A percentile compares a stretch with the other conserved stretches of the same genome.
Conservation (phyloP, 2,329 filamentous ascomycete genomes). For the Clarireedia sp. region DNA sequence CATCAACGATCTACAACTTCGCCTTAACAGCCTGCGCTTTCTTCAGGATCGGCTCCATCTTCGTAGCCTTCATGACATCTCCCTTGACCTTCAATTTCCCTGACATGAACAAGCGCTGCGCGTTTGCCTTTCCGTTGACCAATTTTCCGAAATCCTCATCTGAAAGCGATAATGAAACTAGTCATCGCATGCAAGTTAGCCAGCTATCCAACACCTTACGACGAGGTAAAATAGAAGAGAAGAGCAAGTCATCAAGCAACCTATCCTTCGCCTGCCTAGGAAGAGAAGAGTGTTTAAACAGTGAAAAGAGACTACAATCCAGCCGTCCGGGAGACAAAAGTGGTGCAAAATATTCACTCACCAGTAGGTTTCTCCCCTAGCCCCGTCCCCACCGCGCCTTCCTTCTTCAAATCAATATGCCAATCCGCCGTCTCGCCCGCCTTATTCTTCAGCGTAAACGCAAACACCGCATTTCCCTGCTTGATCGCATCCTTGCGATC, state of each 20-base stretch:
- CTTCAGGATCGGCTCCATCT: slow-evolving; percentile 54
- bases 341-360: slow-evolving; percentile 34
- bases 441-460: slow-evolving; percentile 86
- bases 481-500: slow-evolving; percentile 85
- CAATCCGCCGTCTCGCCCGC: slow-evolving; percentile 74
- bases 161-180: slow-evolving; percentile 77
- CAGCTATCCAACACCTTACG: background rate
- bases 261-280: no score
- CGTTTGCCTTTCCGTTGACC: slow-evolving; percentile 80
- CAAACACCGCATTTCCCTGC: slow-evolving; percentile 78
- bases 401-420: slow-evolving; percentile 93
- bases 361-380: slow-evolving; percentile 73
- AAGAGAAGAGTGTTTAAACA: background rate
- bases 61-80: slow-evolving; percentile 97
- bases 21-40: slow-evolving; percentile 4
- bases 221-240: no score
- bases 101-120: slow-evolving; percentile 89
- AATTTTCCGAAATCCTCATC: slow-evolving; percentile 83
- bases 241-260: no score
- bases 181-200: background rate
- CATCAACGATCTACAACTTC: slow-evolving; percentile 4
- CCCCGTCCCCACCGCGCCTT: slow-evolving; percentile 73
- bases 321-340: no score
- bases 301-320: background rate
- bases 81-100: slow-evolving; percentile 98